Conservation (phyloP, 2,329 filamentous ascomycete genomes). For the Microsporum canis region DNA sequence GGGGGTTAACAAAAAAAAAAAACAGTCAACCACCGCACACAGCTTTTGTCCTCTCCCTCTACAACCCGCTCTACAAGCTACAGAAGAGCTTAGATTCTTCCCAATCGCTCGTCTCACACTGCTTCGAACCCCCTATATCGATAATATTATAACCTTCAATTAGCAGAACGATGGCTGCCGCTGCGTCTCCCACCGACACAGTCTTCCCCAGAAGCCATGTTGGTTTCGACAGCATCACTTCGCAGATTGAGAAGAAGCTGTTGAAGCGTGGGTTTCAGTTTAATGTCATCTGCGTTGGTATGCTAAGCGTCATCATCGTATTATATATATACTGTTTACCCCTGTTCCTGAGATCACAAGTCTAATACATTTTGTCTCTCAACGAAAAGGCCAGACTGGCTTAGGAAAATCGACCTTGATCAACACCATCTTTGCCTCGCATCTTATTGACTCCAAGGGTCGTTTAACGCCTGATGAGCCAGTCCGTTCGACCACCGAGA, state of each 20-base stretch:
- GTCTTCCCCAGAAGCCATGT: slow-evolving; percentile 94
- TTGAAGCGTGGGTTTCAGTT: slow-evolving; percentile 99
- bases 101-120: background rate
- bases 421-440: slow-evolving; percentile 99
- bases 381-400: slow-evolving; percentile 73
- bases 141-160: background rate
- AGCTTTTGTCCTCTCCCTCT: background rate
- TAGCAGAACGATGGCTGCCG: slow-evolving; percentile 9
- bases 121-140: background rate
- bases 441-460: slow-evolving; percentile 98
- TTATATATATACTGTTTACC: background rate
- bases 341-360: background rate
- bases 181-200: slow-evolving; percentile 22
- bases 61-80: background rate
- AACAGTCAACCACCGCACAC: no score
- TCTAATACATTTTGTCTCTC: background rate
- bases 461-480: slow-evolving; percentile 84
- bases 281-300: slow-evolving; percentile 98
- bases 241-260: slow-evolving; percentile 98
- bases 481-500: slow-evolving; percentile 92
- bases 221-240: slow-evolving; percentile 99
- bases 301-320: slow-evolving; percentile 33
- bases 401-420: slow-evolving; percentile 98
- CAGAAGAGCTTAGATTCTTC: background rate
- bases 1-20: background rate